Evolutionary conservation across 768 basidiomycete species (phyloP).

Genomic region (Leucogyrophana mollusca): DNA sequence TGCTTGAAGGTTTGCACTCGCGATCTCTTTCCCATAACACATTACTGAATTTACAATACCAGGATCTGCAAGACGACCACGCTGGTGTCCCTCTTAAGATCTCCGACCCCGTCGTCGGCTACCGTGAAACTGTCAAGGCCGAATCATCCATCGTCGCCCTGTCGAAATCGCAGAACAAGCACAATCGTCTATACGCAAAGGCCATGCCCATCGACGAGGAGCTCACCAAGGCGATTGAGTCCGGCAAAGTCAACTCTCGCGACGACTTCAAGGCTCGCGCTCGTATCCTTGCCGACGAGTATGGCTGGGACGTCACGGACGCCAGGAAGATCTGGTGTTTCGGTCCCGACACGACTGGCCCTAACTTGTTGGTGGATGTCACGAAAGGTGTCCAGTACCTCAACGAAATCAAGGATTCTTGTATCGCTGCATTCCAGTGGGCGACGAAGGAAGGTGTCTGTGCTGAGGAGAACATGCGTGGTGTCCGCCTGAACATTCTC

Average conservation of each 20-base stretch:
- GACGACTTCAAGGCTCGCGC: slow-evolving; percentile 95
- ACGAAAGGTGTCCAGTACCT: slow-evolving; percentile 97
- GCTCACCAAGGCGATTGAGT: slow-evolving; percentile 82
- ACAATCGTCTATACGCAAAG: slow-evolving; percentile 93
- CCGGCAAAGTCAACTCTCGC: slow-evolving; percentile 76
- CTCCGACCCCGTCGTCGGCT: slow-evolving; percentile 90
- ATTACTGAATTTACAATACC: slow-evolving; percentile 3
- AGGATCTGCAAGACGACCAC: slow-evolving; percentile 97
- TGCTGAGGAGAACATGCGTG: slow-evolving; percentile 95
- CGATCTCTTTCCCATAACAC: neutral
- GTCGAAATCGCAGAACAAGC: slow-evolving; percentile 98
- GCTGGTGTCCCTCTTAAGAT: slow-evolving; percentile 95
- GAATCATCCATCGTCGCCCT: slow-evolving; percentile 91
- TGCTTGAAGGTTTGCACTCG: slow-evolving; percentile 87
- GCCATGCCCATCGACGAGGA: slow-evolving; percentile 89
- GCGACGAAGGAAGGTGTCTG: slow-evolving; percentile 92
- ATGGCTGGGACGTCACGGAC: slow-evolving; percentile 94
- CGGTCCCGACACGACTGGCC: slow-evolving; percentile 92
- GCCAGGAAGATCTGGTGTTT: slow-evolving; percentile 98
- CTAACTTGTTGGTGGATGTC: slow-evolving; percentile 91
- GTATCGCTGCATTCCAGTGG: slow-evolving; percentile 96
- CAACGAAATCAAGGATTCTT: slow-evolving; percentile 98
- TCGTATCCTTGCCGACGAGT: slow-evolving; percentile 88
- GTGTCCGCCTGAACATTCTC: slow-evolving; percentile 87
- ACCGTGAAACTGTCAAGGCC: slow-evolving; percentile 90